phyloP scores from a whole-genome alignment of 2,329 filamentous ascomycete species.

The Colletotrichum liaoningense region DNA sequence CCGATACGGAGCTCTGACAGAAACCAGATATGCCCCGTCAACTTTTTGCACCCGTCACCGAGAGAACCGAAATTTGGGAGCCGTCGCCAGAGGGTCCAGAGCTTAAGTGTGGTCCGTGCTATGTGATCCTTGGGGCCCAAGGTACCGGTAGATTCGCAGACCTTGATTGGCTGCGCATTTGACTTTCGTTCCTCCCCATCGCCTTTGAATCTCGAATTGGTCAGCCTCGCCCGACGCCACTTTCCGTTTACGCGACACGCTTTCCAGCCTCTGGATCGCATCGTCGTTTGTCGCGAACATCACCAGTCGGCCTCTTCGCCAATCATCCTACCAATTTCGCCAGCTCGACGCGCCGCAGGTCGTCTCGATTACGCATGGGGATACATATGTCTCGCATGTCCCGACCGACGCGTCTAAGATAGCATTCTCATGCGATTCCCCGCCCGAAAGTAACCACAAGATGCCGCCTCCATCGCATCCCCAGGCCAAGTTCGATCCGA shows the following conservation, averaged over 20 bases:
- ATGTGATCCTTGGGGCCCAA: neutral
- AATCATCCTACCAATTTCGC: neutral
- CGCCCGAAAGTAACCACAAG: constrained; percentile 39
- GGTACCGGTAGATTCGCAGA: neutral
- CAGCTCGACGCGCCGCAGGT: neutral
- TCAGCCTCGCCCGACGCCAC: constrained; percentile 14
- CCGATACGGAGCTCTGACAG: neutral
- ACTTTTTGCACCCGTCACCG: constrained; percentile 11
- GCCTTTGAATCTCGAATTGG: neutral
- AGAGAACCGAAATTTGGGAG: constrained; percentile 21
- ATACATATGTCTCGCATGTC: too few relatives aligned
- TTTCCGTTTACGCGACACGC: constrained; percentile 12
- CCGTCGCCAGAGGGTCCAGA: neutral
- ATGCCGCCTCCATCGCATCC: constrained; percentile 84
- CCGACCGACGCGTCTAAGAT: neutral
- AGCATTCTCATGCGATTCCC: neutral
- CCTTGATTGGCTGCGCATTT: constrained; percentile 25
- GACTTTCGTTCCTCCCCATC: neutral
- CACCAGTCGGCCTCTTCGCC: neutral
- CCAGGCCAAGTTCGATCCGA: constrained; percentile 90
- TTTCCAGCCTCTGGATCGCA: neutral
- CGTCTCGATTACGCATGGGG: too few relatives aligned
- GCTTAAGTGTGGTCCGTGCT: constrained; percentile 16
- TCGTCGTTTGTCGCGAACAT: neutral
- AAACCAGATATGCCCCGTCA: neutral